Conservation (phyloP, 345 rosid genomes). For the Melastoma malabathricum region DNA sequence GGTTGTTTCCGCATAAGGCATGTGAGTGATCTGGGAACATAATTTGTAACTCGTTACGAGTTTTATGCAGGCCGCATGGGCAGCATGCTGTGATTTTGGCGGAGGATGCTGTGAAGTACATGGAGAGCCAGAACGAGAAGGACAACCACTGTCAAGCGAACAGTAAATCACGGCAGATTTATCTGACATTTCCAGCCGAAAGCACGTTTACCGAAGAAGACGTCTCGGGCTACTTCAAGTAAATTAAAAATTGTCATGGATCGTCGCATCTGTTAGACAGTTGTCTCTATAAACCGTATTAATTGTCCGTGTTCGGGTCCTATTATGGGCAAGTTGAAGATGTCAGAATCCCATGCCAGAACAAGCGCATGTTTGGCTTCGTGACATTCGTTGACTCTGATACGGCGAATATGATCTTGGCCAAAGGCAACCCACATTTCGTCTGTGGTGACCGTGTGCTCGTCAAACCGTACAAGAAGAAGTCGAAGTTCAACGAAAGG, state of each 20-base stretch:
- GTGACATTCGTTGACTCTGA: slow-evolving; percentile 47
- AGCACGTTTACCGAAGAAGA: slow-evolving; percentile 57
- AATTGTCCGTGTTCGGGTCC: no score
- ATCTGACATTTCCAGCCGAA: slow-evolving; percentile 54
- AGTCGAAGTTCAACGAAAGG: slow-evolving; percentile 46
- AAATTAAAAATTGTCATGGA: background rate
- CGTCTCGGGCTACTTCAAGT: slow-evolving; percentile 55
- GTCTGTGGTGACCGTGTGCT: slow-evolving; percentile 61
- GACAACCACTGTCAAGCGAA: slow-evolving; percentile 31
- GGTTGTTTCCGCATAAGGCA: background rate
- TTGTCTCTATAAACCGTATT: no score
- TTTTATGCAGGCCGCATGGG: slow-evolving; percentile 51
- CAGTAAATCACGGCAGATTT: slow-evolving; percentile 48
- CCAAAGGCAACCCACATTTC: slow-evolving; percentile 59
- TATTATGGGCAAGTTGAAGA: slow-evolving; percentile 48
- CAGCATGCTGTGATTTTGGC: slow-evolving; percentile 53
- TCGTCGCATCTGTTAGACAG: no score
- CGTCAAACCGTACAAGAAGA: slow-evolving; percentile 65
- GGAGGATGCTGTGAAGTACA: slow-evolving; percentile 36
- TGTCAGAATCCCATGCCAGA: slow-evolving; percentile 62
- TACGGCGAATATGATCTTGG: slow-evolving; percentile 40
- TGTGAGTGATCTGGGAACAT: no score
- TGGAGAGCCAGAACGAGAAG: slow-evolving; percentile 28
- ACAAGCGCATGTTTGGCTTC: slow-evolving; percentile 60
- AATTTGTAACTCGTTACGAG: background rate